A percentile compares a stretch with the other conserved stretches of the same genome.
Evolutionary conservation across 208 protist species (phyloP).

Genomic region (Acanthamoeba lenticulata): DNA sequence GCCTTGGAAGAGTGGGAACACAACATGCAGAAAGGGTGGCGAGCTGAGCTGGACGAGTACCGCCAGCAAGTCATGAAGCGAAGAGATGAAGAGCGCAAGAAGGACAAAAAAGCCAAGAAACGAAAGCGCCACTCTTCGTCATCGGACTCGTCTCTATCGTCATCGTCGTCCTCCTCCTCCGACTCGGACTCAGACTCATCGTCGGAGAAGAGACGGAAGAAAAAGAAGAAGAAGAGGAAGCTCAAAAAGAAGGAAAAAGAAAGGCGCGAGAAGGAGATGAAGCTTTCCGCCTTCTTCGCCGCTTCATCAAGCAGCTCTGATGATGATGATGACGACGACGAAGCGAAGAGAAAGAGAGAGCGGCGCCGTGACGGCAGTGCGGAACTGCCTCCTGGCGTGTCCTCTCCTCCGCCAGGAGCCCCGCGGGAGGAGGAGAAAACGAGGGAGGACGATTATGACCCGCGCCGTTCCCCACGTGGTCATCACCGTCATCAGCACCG

Average conservation of each 20-base stretch:
- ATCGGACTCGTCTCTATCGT: background rate
- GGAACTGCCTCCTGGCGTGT: background rate
- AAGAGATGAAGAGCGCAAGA: background rate
- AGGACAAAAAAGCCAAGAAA: background rate
- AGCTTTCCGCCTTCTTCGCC: slow-evolving; percentile 32
- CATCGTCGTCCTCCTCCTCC: no score
- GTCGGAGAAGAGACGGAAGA: no score
- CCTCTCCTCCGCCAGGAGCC: no score
- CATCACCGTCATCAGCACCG: background rate
- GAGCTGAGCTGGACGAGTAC: slow-evolving; percentile 26
- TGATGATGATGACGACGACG: background rate
- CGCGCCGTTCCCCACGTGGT: no score
- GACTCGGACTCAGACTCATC: background rate
- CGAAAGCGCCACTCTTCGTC: background rate
- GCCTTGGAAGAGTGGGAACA: slow-evolving; percentile 30
- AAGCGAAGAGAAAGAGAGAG: background rate
- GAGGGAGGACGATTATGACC: no score
- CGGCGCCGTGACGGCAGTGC: background rate
- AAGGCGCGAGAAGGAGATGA: background rate
- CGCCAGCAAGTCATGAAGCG: slow-evolving; percentile 30
- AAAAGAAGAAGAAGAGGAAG: no score
- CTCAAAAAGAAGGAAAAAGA: background rate
- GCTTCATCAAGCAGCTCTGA: background rate
- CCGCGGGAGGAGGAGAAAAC: background rate
- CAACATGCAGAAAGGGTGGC: slow-evolving; percentile 27